Percentiles rank a stretch among this genome's conserved stretches.
phyloP scores from a whole-genome alignment of 129 eudicot genomes.

The Heracleum sosnowskyi region DNA sequence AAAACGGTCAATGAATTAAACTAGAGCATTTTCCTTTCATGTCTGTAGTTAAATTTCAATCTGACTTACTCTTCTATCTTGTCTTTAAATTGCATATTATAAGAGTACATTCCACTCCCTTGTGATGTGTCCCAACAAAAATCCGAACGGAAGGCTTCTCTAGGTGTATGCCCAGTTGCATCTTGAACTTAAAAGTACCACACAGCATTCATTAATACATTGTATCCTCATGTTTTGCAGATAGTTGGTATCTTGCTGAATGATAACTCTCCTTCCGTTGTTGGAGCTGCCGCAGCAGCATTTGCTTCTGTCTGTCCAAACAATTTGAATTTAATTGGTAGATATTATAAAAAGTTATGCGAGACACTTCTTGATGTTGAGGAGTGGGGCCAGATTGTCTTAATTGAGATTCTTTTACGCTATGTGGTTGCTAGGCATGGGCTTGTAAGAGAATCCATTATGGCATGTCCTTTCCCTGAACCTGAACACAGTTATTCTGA shows the following conservation, averaged over 20 bases:
- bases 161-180: background rate
- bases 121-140: background rate
- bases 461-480: constrained; percentile 40
- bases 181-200: background rate
- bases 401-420: constrained; percentile 73
- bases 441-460: constrained; percentile 74
- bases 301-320: constrained; percentile 92
- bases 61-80: background rate
- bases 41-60: background rate
- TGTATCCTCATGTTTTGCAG: constrained; percentile 33
- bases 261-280: constrained; percentile 87
- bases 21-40: background rate
- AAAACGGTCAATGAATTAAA: background rate
- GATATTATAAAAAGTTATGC: constrained; percentile 61
- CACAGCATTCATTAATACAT: constrained; percentile 1
- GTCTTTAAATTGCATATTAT: background rate
- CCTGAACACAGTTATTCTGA: constrained; percentile 24
- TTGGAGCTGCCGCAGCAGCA: constrained; percentile 96
- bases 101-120: background rate
- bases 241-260: constrained; percentile 76
- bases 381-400: constrained; percentile 91
- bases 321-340: constrained; percentile 66
- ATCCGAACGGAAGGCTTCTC: background rate
- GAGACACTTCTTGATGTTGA: constrained; percentile 93
- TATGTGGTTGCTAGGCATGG: constrained; percentile 80